Percentiles rank a stretch among this genome's conserved stretches.
These are phyloP conservation scores for Dioscorea dumetorum DNA, from an alignment of 106 monocot species.

Conservation along the genomic window DNA sequence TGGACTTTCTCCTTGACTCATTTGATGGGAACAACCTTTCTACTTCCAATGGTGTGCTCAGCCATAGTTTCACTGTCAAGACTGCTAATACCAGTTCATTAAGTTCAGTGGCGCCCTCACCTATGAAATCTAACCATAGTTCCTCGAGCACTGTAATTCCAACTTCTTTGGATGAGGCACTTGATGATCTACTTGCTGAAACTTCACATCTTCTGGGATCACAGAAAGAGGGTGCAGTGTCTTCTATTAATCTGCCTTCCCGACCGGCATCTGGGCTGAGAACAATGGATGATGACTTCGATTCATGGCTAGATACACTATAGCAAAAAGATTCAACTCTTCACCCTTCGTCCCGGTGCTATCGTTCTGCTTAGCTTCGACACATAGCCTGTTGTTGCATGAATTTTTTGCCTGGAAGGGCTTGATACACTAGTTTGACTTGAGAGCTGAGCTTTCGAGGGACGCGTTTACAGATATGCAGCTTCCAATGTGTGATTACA, in stretches of 20 bases:
- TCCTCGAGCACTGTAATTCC: not conserved
- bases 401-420: no score
- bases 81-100: slow-evolving; percentile 1
- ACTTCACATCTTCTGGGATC: slow-evolving; percentile 7
- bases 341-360: no score
- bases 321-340: no score
- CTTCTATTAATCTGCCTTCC: not conserved
- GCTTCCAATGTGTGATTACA: no score
- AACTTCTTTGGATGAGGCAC: slow-evolving; percentile 24
- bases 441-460: no score
- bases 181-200: slow-evolving; percentile 46
- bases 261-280: not conserved
- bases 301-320: slow-evolving; percentile 12
- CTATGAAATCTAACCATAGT: not conserved
- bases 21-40: slow-evolving; percentile 5
- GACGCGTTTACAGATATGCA: no score
- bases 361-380: no score
- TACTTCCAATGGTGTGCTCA: not conserved
- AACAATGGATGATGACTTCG: slow-evolving; percentile 32
- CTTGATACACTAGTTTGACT: no score
- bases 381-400: no score
- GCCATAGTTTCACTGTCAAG: not conserved
- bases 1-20: slow-evolving; percentile 44
- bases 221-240: not conserved
- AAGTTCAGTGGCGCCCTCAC: not conserved